Percentiles rank a stretch among this genome's conserved stretches.
These are phyloP conservation scores for Tephrocybe sp. DNA, from an alignment of 768 basidiomycete species.

Conservation along the genomic window DNA sequence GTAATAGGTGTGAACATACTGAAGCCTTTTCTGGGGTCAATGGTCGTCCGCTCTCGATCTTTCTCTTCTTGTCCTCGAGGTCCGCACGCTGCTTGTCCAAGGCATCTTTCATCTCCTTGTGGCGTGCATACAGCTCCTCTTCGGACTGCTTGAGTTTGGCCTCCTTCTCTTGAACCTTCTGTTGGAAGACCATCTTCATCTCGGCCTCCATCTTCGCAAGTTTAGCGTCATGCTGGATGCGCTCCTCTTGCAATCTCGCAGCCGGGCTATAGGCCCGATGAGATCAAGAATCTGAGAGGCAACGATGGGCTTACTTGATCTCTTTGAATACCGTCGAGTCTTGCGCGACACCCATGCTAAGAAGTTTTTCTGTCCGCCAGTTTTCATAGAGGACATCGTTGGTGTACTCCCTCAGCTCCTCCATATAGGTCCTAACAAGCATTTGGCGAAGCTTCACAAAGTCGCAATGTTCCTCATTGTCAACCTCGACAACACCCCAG, in stretches of 20 bases:
- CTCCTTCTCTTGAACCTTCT: slow-evolving; percentile 99
- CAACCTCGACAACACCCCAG: slow-evolving; percentile 99
- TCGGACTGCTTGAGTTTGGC: slow-evolving; percentile 98
- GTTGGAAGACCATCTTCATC: slow-evolving; percentile 99
- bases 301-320: slow-evolving; percentile 76
- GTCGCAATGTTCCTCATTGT: slow-evolving; percentile 99
- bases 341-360: slow-evolving; percentile 97
- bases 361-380: slow-evolving; percentile 94
- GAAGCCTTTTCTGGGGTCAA: slow-evolving; percentile 92
- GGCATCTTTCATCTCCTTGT: slow-evolving; percentile 99
- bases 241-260: slow-evolving; percentile 94
- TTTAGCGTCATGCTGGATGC: slow-evolving; percentile 94
- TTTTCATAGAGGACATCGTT: slow-evolving; percentile 97
- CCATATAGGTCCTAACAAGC: slow-evolving; percentile 99
- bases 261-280: slow-evolving; percentile 67
- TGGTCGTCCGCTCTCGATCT: slow-evolving; percentile 91
- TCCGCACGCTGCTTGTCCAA: slow-evolving; percentile 95
- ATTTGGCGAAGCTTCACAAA: slow-evolving; percentile 99
- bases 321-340: slow-evolving; percentile 99
- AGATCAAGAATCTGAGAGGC: slow-evolving; percentile 9
- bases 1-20: slow-evolving; percentile 45
- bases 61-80: slow-evolving; percentile 97
- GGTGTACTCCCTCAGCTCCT: slow-evolving; percentile 96
- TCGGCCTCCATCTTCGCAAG: slow-evolving; percentile 99
- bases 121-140: slow-evolving; percentile 97